phyloP scores from a whole-genome alignment of 2,329 filamentous ascomycete genomes.

The Calonectria ilicicola region DNA sequence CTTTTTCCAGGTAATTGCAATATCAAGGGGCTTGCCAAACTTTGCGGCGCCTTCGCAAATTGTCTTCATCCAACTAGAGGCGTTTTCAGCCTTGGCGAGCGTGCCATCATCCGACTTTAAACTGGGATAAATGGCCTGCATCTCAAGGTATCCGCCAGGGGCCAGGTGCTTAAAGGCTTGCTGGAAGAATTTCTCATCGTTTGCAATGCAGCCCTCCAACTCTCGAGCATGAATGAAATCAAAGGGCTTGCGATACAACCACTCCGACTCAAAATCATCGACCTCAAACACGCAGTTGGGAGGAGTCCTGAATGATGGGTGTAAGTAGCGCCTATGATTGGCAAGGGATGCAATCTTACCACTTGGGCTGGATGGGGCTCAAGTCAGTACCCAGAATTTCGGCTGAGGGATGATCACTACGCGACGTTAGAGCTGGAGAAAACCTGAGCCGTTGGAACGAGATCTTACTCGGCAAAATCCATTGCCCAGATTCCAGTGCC shows the following conservation, averaged over 20 bases:
- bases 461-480: conserved; percentile 21
- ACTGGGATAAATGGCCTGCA: not conserved
- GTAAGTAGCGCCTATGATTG: not conserved
- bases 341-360: not conserved
- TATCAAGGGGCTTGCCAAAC: conserved; percentile 3
- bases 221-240: conserved; percentile 17
- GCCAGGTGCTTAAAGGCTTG: not conserved
- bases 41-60: not conserved
- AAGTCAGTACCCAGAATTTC: conserved; percentile 18
- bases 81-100: not conserved
- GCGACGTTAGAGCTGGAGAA: not conserved
- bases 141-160: not conserved
- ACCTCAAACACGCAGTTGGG: conserved; percentile 16
- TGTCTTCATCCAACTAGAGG: not conserved
- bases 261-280: conserved; percentile 17
- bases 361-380: conserved; percentile 24
- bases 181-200: not conserved
- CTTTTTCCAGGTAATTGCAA: conserved; percentile 1
- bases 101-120: conserved; percentile 5
- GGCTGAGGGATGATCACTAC: conserved; percentile 16
- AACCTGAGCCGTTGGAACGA: too few species aligned
- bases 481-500: conserved; percentile 22
- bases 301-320: not conserved
- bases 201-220: conserved; percentile 6
- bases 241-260: not conserved